These are phyloP conservation scores for Haematococcus lacustris DNA, from an alignment of 139 green algal species.

Conservation along the genomic window DNA sequence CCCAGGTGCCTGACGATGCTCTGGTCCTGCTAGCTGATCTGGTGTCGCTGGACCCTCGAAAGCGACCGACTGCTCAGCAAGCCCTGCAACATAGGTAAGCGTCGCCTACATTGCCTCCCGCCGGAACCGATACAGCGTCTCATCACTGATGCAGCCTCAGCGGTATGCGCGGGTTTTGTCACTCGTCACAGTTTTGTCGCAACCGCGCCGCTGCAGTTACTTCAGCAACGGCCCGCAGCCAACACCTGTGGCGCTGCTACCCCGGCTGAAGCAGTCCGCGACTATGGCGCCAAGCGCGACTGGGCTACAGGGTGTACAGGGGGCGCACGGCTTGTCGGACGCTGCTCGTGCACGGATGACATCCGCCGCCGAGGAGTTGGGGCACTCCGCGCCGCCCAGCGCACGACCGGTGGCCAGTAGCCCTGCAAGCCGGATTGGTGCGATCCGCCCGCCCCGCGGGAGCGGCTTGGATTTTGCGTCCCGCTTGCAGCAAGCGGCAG, in stretches of 20 bases:
- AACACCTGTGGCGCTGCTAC: not conserved
- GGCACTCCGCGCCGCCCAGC: too few species aligned
- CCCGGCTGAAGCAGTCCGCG: too few species aligned
- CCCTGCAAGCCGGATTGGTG: not conserved
- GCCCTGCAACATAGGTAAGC: constrained; percentile 11
- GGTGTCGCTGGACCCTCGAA: constrained; percentile 40
- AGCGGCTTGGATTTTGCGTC: not conserved
- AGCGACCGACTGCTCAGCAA: constrained; percentile 11
- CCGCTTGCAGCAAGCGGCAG: not conserved
- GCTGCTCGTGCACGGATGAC: too few species aligned
- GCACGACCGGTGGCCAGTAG: too few species aligned
- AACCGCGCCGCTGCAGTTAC: not conserved
- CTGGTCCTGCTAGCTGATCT: constrained; percentile 47
- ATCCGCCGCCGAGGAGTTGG: too few species aligned
- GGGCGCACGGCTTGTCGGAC: too few species aligned
- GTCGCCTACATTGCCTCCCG: not conserved
- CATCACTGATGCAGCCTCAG: not conserved
- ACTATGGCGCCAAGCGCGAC: too few species aligned
- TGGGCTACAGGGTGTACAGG: too few species aligned
- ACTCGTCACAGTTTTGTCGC: not conserved
- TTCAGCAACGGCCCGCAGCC: not conserved
- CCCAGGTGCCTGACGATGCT: constrained; percentile 35
- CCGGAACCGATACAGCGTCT: not conserved
- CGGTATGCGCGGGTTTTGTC: not conserved
- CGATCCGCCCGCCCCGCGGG: too few species aligned